Conservation (phyloP, 148 eudicot species). For the Simmondsia chinensis region DNA sequence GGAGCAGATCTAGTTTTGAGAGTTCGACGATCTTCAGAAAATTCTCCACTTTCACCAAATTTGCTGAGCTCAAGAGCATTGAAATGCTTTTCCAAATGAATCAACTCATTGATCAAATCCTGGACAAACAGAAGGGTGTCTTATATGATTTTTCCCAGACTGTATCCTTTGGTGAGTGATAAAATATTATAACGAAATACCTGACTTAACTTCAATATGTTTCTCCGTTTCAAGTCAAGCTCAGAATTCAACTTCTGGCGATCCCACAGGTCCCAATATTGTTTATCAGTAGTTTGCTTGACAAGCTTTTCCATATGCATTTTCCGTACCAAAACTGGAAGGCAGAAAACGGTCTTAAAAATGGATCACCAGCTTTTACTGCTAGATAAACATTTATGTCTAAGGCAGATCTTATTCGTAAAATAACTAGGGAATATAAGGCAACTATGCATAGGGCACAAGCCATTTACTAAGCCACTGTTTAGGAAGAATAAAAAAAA, state of each 20-base stretch:
- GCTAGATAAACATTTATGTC: too few relatives aligned
- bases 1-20: constrained; percentile 30
- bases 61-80: constrained; percentile 66
- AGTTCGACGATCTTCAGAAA: constrained; percentile 26
- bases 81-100: constrained; percentile 83
- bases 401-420: too few relatives aligned
- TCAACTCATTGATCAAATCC: constrained; percentile 66
- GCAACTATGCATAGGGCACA: too few relatives aligned
- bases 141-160: background rate
- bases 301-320: constrained; percentile 71
- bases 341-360: constrained; percentile 6
- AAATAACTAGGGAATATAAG: too few relatives aligned
- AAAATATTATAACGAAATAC: constrained; percentile 31
- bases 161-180: too few relatives aligned
- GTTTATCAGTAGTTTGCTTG: constrained; percentile 74
- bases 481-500: too few relatives aligned
- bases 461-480: too few relatives aligned
- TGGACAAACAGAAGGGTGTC: constrained; percentile 17
- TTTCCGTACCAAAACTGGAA: constrained; percentile 68
- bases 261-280: constrained; percentile 83
- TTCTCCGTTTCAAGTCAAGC: constrained; percentile 63
- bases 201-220: constrained; percentile 52
- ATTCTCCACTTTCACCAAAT: constrained; percentile 53
- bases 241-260: constrained; percentile 78
- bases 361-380: constrained; percentile 6